A percentile compares a stretch with the other conserved stretches of the same genome.
Evolutionary conservation across 441 rosid genomes (phyloP).

Genomic region (Flueggea neowawraea): DNA sequence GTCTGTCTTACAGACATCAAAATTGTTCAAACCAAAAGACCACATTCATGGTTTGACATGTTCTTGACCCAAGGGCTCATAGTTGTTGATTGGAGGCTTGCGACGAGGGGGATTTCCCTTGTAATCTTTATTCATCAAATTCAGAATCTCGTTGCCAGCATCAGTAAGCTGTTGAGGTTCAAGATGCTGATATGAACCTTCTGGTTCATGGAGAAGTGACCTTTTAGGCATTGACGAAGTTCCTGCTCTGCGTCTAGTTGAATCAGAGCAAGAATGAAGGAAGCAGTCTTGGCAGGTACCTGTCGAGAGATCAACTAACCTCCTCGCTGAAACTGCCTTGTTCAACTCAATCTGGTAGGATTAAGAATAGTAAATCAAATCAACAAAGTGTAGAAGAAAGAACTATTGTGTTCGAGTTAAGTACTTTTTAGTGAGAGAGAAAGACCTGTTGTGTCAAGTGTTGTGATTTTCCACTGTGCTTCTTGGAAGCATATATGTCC

Average conservation of each 20-base stretch:
- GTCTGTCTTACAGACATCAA: too few species aligned
- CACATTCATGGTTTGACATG: neutral
- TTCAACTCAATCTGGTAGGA: neutral
- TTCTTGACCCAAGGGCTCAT: conserved; percentile 5
- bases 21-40: too few species aligned
- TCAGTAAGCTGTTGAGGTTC: conserved; percentile 8
- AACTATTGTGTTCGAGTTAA: neutral
- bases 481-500: conserved; percentile 1
- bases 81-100: conserved; percentile 25
- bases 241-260: conserved; percentile 4
- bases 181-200: too few species aligned
- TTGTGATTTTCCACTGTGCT: neutral
- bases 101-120: neutral
- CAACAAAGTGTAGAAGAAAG: neutral
- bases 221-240: neutral
- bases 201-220: neutral
- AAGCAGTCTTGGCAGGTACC: neutral
- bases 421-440: neutral
- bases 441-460: neutral
- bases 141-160: conserved; percentile 10
- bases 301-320: neutral
- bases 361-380: neutral
- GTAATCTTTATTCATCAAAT: conserved; percentile 20
- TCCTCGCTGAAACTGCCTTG: neutral
- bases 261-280: neutral